Conservation (phyloP, 306 rosid genomes). For the Mimosa bimucronata region DNA sequence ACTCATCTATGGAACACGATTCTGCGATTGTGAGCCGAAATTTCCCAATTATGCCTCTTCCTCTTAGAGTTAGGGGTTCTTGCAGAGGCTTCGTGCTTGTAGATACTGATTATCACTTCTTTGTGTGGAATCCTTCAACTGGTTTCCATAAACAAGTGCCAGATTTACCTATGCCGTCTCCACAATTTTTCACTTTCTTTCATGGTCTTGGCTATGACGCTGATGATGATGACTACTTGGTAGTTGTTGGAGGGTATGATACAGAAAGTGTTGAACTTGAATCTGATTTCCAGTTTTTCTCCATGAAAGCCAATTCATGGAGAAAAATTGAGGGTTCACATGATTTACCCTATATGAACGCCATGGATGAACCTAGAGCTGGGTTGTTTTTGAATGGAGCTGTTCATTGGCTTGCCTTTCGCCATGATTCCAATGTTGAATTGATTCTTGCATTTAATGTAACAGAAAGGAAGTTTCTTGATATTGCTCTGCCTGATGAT, state of each 20-base stretch:
- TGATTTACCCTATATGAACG: not conserved
- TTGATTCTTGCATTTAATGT: slow-evolving; percentile 35
- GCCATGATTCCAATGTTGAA: not conserved
- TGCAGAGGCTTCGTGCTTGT: slow-evolving; percentile 37
- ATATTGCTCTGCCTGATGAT: slow-evolving; percentile 2
- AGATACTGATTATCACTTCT: too few relatives aligned
- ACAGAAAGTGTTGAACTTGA: fast-evolving
- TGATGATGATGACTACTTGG: slow-evolving; percentile 27
- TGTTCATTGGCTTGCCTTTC: slow-evolving; percentile 25
- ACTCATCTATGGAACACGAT: not conserved
- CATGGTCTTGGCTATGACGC: slow-evolving; percentile 32
- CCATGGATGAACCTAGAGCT: not conserved
- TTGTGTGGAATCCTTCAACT: not conserved
- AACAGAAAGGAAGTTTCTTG: not conserved
- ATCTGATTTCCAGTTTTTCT: not conserved
- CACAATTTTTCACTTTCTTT: not conserved
- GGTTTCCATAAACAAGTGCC: not conserved
- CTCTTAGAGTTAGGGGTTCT: too few relatives aligned
- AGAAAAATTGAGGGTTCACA: not conserved
- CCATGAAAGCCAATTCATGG: not conserved
- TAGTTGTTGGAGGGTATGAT: not conserved
- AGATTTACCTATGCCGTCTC: not conserved
- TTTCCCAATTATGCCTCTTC: too few relatives aligned
- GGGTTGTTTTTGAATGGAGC: not conserved
- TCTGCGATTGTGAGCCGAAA: not conserved